These are phyloP conservation scores for Colletotrichum limetticola DNA, from an alignment of 2,329 filamentous ascomycete genomes.

Conservation along the genomic window DNA sequence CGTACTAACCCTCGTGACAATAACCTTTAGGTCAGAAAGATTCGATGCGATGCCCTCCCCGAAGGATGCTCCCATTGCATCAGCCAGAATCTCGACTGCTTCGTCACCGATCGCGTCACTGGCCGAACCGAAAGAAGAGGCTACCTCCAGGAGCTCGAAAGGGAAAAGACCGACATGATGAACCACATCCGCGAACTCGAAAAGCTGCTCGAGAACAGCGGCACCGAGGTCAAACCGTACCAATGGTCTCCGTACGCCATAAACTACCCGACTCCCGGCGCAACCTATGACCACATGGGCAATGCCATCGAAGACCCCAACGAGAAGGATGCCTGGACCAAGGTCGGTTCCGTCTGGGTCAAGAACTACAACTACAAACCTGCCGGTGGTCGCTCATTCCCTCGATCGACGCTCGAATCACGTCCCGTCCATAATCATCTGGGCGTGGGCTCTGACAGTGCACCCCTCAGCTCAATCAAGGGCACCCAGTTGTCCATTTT, in stretches of 20 bases:
- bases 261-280: constrained; percentile 38
- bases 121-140: constrained; percentile 83
- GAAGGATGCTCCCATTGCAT: constrained; percentile 86
- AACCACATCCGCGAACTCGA: constrained; percentile 76
- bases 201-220: constrained; percentile 69
- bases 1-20: not conserved
- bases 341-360: constrained; percentile 47
- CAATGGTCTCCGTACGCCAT: constrained; percentile 37
- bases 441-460: constrained; percentile 71
- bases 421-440: constrained; percentile 71
- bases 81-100: constrained; percentile 80
- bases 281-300: constrained; percentile 40
- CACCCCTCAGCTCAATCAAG: constrained; percentile 77
- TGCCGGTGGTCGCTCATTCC: constrained; percentile 40
- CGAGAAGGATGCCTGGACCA: constrained; percentile 45
- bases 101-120: constrained; percentile 87
- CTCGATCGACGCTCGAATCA: constrained; percentile 50
- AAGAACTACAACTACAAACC: constrained; percentile 43
- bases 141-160: constrained; percentile 81
- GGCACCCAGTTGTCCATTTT: constrained; percentile 82
- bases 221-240: constrained; percentile 69
- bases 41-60: constrained; percentile 83
- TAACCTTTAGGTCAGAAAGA: constrained; percentile 76
- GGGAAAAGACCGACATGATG: constrained; percentile 75
- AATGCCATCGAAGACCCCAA: constrained; percentile 38